These are phyloP conservation scores for Exophiala dermatitidis DNA, from an alignment of 2,329 filamentous ascomycete species.

Conservation along the genomic window DNA sequence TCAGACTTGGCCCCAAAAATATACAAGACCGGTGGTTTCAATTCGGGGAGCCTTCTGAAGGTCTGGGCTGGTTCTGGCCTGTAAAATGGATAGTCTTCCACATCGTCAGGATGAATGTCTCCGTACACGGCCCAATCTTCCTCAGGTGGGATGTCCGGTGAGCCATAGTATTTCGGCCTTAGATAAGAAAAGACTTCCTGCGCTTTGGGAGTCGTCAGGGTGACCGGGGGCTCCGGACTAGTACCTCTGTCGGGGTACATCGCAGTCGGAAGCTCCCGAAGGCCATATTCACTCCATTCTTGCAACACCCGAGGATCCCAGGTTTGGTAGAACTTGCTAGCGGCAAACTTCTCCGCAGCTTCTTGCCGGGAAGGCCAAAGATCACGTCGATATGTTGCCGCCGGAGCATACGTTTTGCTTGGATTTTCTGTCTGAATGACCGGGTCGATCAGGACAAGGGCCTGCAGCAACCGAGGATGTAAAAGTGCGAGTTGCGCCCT, in stretches of 20 bases:
- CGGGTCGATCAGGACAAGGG: constrained; percentile 66
- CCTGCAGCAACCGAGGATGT: constrained; percentile 67
- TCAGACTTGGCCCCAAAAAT: constrained; percentile 39
- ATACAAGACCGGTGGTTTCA: constrained; percentile 40
- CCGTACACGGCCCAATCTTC: constrained; percentile 33
- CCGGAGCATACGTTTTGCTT: constrained; percentile 48
- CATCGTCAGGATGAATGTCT: constrained; percentile 38
- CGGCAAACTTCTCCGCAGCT: constrained; percentile 60
- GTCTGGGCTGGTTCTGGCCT: constrained; percentile 36
- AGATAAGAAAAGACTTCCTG: constrained; percentile 63
- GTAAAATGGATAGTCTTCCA: constrained; percentile 38
- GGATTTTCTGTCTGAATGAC: constrained; percentile 26
- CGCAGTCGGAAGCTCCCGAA: constrained; percentile 63
- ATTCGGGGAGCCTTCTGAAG: constrained; percentile 36
- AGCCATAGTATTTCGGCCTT: constrained; percentile 50
- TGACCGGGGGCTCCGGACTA: constrained; percentile 43
- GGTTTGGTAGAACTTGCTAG: constrained; percentile 66
- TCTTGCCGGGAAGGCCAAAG: constrained; percentile 69
- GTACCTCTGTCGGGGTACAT: constrained; percentile 48
- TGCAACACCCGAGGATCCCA: constrained; percentile 81
- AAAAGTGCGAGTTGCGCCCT: constrained; percentile 32
- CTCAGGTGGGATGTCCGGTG: constrained; percentile 34
- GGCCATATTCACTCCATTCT: constrained; percentile 62
- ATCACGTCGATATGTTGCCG: constrained; percentile 68
- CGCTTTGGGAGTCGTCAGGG: constrained; percentile 70